Conservation (phyloP, 768 basidiomycete species). For the Boletus rubroflammeus region DNA sequence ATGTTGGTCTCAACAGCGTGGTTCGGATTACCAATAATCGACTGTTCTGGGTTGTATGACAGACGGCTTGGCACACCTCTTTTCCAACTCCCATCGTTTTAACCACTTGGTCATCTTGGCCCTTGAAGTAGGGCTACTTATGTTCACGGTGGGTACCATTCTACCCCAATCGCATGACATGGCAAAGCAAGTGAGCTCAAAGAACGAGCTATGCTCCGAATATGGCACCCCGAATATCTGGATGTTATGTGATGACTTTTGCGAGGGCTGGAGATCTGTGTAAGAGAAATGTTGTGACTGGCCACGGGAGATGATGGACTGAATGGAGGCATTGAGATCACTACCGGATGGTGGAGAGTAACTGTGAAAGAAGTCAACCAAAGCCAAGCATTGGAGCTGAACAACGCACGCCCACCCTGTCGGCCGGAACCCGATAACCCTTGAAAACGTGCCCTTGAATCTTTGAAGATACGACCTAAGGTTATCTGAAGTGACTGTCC, state of each 20-base stretch:
- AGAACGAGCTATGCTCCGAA: conserved; percentile 95
- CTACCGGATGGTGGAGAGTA: conserved; percentile 65
- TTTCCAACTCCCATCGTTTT: conserved; percentile 83
- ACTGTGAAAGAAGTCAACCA: conserved; percentile 34
- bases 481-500: conserved; percentile 69
- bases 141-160: conserved; percentile 96
- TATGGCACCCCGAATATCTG: conserved; percentile 86
- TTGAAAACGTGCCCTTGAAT: conserved; percentile 67
- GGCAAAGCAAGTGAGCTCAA: conserved; percentile 93
- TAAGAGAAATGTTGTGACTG: conserved; percentile 68
- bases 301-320: conserved; percentile 63
- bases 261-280: conserved; percentile 60
- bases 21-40: conserved; percentile 44
- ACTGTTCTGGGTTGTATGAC: conserved; percentile 36
- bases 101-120: conserved; percentile 90
- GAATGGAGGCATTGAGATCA: conserved; percentile 58
- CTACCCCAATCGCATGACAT: conserved; percentile 79
- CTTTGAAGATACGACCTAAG: conserved; percentile 74
- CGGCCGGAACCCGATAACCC: conserved; percentile 80
- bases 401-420: conserved; percentile 91
- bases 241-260: conserved; percentile 64
- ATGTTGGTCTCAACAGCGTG: not conserved
- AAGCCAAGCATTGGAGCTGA: not conserved
- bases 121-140: conserved; percentile 67
- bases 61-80: conserved; percentile 45